Conservation (phyloP, 495 filamentous ascomycete species). For the Penicillium cinerascens region DNA sequence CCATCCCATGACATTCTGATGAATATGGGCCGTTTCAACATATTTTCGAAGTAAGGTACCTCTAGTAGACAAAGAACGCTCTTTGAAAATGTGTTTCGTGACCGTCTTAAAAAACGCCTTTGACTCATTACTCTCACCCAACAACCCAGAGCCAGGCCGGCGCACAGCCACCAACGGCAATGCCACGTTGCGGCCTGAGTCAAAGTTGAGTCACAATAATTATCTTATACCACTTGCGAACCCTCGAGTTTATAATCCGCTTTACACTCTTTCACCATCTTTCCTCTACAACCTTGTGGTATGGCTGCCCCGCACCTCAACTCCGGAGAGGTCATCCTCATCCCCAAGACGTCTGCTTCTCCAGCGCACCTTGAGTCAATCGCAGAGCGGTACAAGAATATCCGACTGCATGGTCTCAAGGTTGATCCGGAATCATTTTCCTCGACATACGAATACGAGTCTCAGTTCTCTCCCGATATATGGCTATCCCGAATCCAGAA, state of each 20-base stretch:
- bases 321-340: constrained; percentile 6
- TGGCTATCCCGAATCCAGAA: constrained; percentile 46
- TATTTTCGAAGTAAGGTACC: too few species aligned
- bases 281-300: background rate
- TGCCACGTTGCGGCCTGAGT: too few species aligned
- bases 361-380: constrained; percentile 6
- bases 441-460: constrained; percentile 45
- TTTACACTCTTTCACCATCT: background rate
- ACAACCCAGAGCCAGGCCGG: too few species aligned
- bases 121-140: too few species aligned
- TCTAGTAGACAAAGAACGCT: too few species aligned
- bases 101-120: background rate
- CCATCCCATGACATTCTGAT: too few species aligned
- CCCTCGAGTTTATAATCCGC: background rate
- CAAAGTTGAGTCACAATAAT: too few species aligned
- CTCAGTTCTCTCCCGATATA: constrained; percentile 33
- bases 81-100: background rate
- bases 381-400: constrained; percentile 17
- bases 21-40: too few species aligned
- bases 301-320: constrained; percentile 8
- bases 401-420: constrained; percentile 29
- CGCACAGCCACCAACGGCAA: too few species aligned
- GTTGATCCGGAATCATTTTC: constrained; percentile 40
- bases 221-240: background rate
- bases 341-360: constrained; percentile 14